Percentiles rank a stretch among this genome's conserved stretches.
These are phyloP conservation scores for Fusarium sarcochroum DNA, from an alignment of 2,329 filamentous ascomycete species.

Conservation along the genomic window DNA sequence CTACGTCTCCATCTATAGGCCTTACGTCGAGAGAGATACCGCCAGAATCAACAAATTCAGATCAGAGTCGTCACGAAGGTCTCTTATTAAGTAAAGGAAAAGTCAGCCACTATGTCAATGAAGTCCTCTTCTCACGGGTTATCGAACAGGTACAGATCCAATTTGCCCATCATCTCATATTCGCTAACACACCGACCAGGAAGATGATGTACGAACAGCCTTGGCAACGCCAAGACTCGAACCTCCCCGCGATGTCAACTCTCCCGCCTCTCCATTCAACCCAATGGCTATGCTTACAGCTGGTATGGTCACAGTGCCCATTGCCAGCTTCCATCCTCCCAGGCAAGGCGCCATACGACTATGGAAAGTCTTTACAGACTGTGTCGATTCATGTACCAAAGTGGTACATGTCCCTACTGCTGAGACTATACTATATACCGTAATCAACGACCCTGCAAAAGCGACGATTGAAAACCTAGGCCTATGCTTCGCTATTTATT, in stretches of 20 bases:
- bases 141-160: constrained; percentile 51
- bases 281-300: constrained; percentile 53
- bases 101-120: constrained; percentile 56
- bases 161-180: neutral
- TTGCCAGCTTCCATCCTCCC: constrained; percentile 45
- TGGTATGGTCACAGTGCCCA: constrained; percentile 30
- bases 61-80: constrained; percentile 17
- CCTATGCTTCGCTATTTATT: constrained; percentile 65
- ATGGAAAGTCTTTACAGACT: constrained; percentile 51
- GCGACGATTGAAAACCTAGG: constrained; percentile 52
- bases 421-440: constrained; percentile 53
- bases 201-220: constrained; percentile 45
- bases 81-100: constrained; percentile 53
- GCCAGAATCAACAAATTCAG: neutral
- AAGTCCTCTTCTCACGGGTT: constrained; percentile 53
- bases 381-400: constrained; percentile 50
- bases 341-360: constrained; percentile 48
- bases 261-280: constrained; percentile 49
- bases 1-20: neutral
- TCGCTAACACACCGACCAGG: constrained; percentile 23
- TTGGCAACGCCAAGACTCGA: constrained; percentile 38
- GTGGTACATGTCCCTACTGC: constrained; percentile 50
- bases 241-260: neutral
- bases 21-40: neutral
- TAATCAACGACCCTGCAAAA: constrained; percentile 47